Base-by-base conservation (phyloP, 805 yeast species). In the Candida methanosorbosa region DNA sequence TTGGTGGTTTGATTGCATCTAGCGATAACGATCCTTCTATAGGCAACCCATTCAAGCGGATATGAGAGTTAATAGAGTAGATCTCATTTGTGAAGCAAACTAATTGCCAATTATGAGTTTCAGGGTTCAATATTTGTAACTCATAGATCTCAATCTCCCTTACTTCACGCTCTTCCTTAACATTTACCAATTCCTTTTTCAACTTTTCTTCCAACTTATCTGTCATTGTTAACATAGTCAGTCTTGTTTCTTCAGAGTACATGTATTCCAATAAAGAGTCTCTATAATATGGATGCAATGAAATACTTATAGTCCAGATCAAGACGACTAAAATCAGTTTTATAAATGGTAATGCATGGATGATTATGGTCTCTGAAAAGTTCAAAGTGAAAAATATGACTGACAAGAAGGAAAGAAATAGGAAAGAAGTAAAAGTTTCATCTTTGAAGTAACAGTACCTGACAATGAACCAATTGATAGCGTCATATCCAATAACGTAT, bases 141-240 rank as follows among this genome's bases (percentile, higher is more conserved):
- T 82, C 94, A 56, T 58, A 85, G 1, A 81, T 69, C 48, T 79
- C 85, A 14, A 79, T 74, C 40, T 70, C 68, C 32, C 65, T 63
- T 26, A 61, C 51, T 37, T 70, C 75, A 33, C 60, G 61, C 8
- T 39, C 32, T 16, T 68, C 64, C 30, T 64, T 68, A 6, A 49
- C 47, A 33, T 49, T 47, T 22, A 57, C 59, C 19, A 72, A 52
- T 30, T 69, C 68, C 15, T 56, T 43, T 16, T 57, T 50, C 1
- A 72, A 45, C 17, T 52, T 48, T 17, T 49, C 47, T 45, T 81
- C 88, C 15, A 70, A 39, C 22, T 54, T 57, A 45, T 77, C 72
- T 0, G 77, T 63, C 24, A 64, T 42, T 5, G 72, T 64, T 34
- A 77, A 50, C 2, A 72, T 44, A 33, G 61, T 59, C 29, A 77